Evolutionary conservation across 192 early-diverging fungal genomes (phyloP).

Genomic region (Coemansia erecta): DNA sequence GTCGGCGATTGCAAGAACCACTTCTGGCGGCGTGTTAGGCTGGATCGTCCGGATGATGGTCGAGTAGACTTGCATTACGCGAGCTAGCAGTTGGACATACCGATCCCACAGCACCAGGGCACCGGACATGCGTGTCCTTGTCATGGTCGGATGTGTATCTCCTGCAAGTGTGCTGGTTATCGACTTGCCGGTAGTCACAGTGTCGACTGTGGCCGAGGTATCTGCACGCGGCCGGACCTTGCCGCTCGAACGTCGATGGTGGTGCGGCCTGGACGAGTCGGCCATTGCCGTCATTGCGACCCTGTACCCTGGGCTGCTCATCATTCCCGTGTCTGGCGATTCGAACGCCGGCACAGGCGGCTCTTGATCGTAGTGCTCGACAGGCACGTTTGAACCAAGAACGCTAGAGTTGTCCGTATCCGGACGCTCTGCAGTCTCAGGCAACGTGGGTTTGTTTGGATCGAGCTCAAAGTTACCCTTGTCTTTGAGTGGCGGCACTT

Average conservation of each 20-base stretch:
- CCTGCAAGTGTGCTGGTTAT: background rate
- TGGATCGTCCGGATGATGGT: conserved; percentile 26
- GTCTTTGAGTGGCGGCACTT: background rate
- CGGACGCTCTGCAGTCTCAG: too few species aligned
- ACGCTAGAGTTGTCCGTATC: too few species aligned
- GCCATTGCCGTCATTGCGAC: too few species aligned
- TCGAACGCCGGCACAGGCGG: too few species aligned
- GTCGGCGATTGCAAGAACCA: conserved; percentile 7
- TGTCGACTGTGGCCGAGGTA: background rate
- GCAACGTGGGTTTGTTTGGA: too few species aligned
- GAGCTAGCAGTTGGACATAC: conserved; percentile 31
- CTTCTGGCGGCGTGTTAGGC: conserved; percentile 1
- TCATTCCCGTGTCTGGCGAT: too few species aligned
- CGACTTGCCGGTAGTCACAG: background rate
- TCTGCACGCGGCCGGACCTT: conserved; percentile 1
- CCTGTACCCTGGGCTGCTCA: too few species aligned
- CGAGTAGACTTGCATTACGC: conserved; percentile 37
- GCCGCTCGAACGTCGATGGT: too few species aligned
- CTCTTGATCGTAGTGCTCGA: too few species aligned
- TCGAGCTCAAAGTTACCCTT: too few species aligned
- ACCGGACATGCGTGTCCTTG: background rate
- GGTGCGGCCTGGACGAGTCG: too few species aligned
- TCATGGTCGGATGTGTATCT: conserved; percentile 1
- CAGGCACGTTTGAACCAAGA: too few species aligned
- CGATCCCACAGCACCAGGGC: conserved; percentile 40